Percentiles rank a stretch among this genome's conserved stretches.
phyloP scores from a whole-genome alignment of 2,329 filamentous ascomycete species.

The Rugonectria rugulosa region DNA sequence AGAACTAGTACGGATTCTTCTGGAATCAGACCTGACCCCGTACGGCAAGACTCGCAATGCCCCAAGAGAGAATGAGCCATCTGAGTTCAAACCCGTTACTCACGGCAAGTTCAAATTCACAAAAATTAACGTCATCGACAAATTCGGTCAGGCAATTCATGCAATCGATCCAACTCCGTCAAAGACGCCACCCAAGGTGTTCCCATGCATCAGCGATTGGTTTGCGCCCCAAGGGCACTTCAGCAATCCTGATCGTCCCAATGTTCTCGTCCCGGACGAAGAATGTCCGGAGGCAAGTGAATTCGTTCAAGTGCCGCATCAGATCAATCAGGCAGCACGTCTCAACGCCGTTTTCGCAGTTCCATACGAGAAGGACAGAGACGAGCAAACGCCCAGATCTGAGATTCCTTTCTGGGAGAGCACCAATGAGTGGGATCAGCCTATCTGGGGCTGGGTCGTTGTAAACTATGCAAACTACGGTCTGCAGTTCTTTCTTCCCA shows the following conservation, averaged over 20 bases:
- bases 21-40: conserved; percentile 43
- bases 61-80: conserved; percentile 28
- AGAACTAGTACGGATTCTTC: conserved; percentile 34
- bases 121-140: conserved; percentile 58
- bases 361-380: not conserved
- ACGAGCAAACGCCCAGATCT: conserved; percentile 18
- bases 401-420: conserved; percentile 21
- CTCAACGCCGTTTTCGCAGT: conserved; percentile 46
- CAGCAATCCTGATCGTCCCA: too few species aligned
- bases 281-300: conserved; percentile 38
- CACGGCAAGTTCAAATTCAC: conserved; percentile 57
- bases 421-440: conserved; percentile 47
- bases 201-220: conserved; percentile 47
- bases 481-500: conserved; percentile 50
- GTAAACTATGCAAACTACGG: conserved; percentile 51
- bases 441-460: conserved; percentile 53
- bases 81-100: conserved; percentile 53
- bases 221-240: too few species aligned
- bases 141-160: conserved; percentile 53
- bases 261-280: conserved; percentile 29
- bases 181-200: conserved; percentile 29
- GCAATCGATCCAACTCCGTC: conserved; percentile 40
- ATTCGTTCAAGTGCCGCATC: conserved; percentile 50
- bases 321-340: conserved; percentile 49
- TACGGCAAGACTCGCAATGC: conserved; percentile 40